Evolutionary conservation across 805 yeast genomes (phyloP).

Genomic region (Sugiyamaella americana): DNA sequence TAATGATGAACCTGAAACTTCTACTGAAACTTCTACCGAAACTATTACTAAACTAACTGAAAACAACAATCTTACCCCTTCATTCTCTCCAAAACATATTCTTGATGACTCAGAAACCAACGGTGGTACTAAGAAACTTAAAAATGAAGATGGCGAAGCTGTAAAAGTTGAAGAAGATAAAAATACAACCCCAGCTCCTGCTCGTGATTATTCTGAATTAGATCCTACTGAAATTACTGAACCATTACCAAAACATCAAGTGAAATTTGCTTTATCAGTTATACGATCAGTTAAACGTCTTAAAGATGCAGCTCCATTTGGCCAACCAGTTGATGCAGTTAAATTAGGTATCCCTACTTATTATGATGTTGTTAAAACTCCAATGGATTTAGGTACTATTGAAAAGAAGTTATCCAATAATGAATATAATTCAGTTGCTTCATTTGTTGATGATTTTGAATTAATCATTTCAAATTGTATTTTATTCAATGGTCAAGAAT

Average conservation of each 20-base stretch:
- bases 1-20: constrained; percentile 4
- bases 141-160: neutral
- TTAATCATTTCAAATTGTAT: constrained; percentile 79
- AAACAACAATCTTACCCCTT: neutral
- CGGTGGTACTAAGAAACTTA: neutral
- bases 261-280: constrained; percentile 68
- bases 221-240: constrained; percentile 13
- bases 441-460: constrained; percentile 71
- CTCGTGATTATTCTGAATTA: constrained; percentile 7
- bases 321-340: constrained; percentile 83
- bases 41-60: neutral
- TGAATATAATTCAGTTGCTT: constrained; percentile 66
- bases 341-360: constrained; percentile 88
- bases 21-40: constrained; percentile 7
- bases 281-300: constrained; percentile 82
- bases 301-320: constrained; percentile 87
- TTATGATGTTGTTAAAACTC: constrained; percentile 72
- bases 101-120: neutral
- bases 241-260: constrained; percentile 56
- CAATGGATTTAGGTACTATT: constrained; percentile 91
- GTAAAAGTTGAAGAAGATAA: neutral
- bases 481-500: constrained; percentile 75
- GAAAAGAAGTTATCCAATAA: constrained; percentile 67
- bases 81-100: neutral
- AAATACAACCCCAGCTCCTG: constrained; percentile 4